Evolutionary conservation across 2,329 filamentous ascomycete genomes (phyloP).

Genomic region (Aspergillus sp.): DNA sequence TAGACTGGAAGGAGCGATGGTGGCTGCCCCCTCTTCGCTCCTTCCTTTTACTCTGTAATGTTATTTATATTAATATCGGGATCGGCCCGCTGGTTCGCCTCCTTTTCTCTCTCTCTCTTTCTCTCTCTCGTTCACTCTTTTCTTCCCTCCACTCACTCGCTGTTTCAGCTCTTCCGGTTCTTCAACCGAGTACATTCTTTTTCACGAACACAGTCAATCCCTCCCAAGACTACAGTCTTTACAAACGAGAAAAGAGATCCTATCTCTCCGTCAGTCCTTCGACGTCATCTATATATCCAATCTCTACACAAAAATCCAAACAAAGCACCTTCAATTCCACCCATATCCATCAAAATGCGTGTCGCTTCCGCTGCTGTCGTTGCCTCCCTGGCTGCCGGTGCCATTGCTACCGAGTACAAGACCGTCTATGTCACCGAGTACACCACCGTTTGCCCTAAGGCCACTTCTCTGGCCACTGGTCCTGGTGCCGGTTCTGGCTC

Average conservation of each 20-base stretch:
- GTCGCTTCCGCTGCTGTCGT: conserved; percentile 47
- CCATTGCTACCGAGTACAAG: conserved; percentile 42
- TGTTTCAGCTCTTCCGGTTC: conserved; percentile 50
- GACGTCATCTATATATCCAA: conserved; percentile 3
- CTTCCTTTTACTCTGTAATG: no score
- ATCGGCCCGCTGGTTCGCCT: not conserved
- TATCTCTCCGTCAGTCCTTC: conserved; percentile 26
- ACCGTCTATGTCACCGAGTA: conserved; percentile 67
- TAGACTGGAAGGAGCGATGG: no score
- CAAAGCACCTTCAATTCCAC: not conserved
- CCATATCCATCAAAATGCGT: conserved; percentile 48
- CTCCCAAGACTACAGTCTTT: conserved; percentile 19
- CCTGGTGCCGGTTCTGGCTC: conserved; percentile 18
- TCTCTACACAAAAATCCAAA: not conserved
- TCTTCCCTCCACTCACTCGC: conserved; percentile 28
- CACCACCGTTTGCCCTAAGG: conserved; percentile 71
- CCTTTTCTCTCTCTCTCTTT: conserved; percentile 14
- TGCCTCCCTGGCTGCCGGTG: conserved; percentile 43
- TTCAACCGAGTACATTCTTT: conserved; percentile 44
- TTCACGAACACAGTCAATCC: conserved; percentile 13
- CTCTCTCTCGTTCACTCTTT: conserved; percentile 19
- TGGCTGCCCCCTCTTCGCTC: no score
- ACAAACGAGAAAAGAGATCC: conserved; percentile 2
- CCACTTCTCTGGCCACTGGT: conserved; percentile 66
- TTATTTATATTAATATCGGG: not conserved